These are phyloP conservation scores for Cyberlindnera nakhonratchasimensis DNA, from an alignment of 805 yeast species.

Conservation along the genomic window DNA sequence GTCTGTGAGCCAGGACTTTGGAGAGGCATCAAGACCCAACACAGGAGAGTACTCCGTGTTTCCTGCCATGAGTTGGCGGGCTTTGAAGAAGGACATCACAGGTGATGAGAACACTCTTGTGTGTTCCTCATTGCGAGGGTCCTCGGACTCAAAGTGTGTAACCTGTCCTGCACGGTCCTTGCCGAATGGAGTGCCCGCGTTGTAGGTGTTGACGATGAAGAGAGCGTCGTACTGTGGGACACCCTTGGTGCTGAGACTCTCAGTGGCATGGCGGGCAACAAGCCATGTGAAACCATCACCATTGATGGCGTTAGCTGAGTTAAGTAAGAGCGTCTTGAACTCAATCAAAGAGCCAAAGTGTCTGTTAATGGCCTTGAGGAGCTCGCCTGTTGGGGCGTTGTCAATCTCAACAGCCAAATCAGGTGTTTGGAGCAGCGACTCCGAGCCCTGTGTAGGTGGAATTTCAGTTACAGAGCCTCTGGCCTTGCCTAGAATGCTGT, in stretches of 20 bases:
- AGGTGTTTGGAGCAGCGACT: slow-evolving; percentile 46
- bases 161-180: slow-evolving; percentile 47
- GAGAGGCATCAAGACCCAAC: slow-evolving; percentile 68
- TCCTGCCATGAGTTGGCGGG: slow-evolving; percentile 23
- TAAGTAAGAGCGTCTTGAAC: slow-evolving; percentile 64
- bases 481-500: slow-evolving; percentile 32
- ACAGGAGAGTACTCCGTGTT: slow-evolving; percentile 47
- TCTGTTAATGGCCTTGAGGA: slow-evolving; percentile 33
- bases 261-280: slow-evolving; percentile 48
- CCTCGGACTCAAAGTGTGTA: slow-evolving; percentile 20
- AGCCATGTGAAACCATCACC: slow-evolving; percentile 95
- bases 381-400: slow-evolving; percentile 23
- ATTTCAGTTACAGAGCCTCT: slow-evolving; percentile 16
- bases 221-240: slow-evolving; percentile 41
- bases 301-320: slow-evolving; percentile 65
- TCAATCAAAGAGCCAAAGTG: slow-evolving; percentile 70
- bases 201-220: slow-evolving; percentile 78
- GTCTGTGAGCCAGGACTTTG: slow-evolving; percentile 65
- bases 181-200: slow-evolving; percentile 80
- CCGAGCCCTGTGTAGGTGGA: slow-evolving; percentile 3
- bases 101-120: slow-evolving; percentile 16
- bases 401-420: slow-evolving; percentile 33
- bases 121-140: slow-evolving; percentile 7
- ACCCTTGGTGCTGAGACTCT: slow-evolving; percentile 13
- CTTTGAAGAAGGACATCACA: slow-evolving; percentile 38